Base-by-base conservation (phyloP, 495 filamentous ascomycete genomes). In the Daldinia childiae region DNA sequence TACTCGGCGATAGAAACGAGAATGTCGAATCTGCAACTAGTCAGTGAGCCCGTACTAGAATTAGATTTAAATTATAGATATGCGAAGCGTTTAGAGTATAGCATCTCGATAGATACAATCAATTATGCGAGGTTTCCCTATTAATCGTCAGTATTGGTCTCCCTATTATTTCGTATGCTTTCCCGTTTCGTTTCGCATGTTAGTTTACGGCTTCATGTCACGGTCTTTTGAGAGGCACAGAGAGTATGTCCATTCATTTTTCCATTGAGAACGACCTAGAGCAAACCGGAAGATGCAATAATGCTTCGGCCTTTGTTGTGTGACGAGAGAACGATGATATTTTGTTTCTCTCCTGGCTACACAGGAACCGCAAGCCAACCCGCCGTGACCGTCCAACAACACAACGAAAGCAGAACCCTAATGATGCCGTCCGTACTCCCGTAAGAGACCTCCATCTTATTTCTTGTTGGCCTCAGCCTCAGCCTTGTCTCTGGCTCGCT, bases 401-500 rank as follows among this genome's bases (percentile, higher is more conserved):
- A 69, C 63, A 74, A 76, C 76, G 75, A 82, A 79, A 82, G 81
- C 81, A 84, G 79, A 80, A 81, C 76, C 80, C 79, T 81, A 67
- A 74, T 62, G 67, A 77, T 76, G 73, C 74, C 76, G 73, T 76
- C 76, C 76, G 66, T 76, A 78, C 76, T 78, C 76, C 76, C 71
- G 74, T 74, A 71, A 71, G 75, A 65, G 38, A 43, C 66, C 32
- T 72, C 66, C 81, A 83, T 85, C 88, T 96, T 96, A 98, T 91
- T 99, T 98, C 88, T 89, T 90, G 78, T 90, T 89, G 76, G 90
- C 89, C 80, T 87, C 87, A 67, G 90, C 92, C 84, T 96, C 96
- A 76, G 91, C 93, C 92, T 97, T 97, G 66, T 90, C 91, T 89
- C 90, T 91, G 63, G 88, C 90, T 77, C 95, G 89, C 93, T 98